Evolutionary conservation across 805 yeast genomes (phyloP), one percentile per base, ranked within the genome.

Genomic region (Maudiozyma bulderi): DNA sequence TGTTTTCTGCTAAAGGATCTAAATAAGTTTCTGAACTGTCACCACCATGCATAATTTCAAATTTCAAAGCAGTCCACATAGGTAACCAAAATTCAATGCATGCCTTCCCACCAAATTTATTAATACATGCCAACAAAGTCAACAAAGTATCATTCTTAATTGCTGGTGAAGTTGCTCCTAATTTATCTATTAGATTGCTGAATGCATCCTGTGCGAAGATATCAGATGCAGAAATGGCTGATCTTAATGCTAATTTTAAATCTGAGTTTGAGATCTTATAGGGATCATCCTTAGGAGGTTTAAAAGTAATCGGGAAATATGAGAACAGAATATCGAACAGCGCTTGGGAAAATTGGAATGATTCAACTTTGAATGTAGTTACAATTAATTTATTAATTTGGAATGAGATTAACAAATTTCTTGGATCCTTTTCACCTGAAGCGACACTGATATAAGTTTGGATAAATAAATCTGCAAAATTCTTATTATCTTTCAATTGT

Each of bases 271-370:
- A 80, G 54, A 88, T 85, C 53, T 82, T 80, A 62, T 89, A 88
- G 57, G 91, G 96, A 63, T 86, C 86, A 55, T 75, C 72, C 44
- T 81, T 78, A 3, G 98, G 96, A 1, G 98, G 96, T 50, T 81
- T 82, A 68, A 95, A 93, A 1, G 96, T 85, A 41, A 93, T 90
- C 10, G 99, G 99, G 70, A 91, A 93, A 68, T 93, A 93, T 66
- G 99, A 93, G 62, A 91, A 95, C 40, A 87, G 73, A 35, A 85
- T 79, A 62, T 93, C 99, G 62, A 90, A 95, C 51, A 93, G 64
- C 8, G 86, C 87, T 54, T 84, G 83, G 33, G 76, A 60, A 58
- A 64, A 68, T n/a, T 65, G 62, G 40, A 65, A 54, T 2, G 26
- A 47, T 13, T 13, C 33, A 6, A 11, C 13, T 5, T 71, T 61